Percentiles rank a stretch among this genome's conserved stretches.
These are phyloP conservation scores for Fremontodendron californicum DNA, from an alignment of 345 rosid genomes.

Conservation along the genomic window DNA sequence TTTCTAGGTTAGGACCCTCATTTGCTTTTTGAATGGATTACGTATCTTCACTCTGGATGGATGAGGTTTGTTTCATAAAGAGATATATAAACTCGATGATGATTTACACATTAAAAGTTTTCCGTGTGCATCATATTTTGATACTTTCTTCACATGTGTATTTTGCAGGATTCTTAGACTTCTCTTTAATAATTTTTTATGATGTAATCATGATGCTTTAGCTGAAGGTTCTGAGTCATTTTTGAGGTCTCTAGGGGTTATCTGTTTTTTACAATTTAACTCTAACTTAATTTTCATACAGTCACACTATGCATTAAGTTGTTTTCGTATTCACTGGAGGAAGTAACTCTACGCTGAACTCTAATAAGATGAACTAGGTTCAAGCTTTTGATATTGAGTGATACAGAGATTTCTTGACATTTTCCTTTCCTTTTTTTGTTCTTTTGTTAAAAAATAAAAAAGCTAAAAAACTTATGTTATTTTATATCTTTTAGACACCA, in stretches of 20 bases:
- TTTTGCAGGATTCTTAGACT: background rate
- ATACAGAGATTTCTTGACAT: background rate
- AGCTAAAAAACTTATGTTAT: background rate
- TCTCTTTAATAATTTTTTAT: background rate
- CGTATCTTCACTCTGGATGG: background rate
- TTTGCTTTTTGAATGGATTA: background rate
- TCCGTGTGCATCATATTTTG: background rate
- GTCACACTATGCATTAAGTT: background rate
- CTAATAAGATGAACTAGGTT: background rate
- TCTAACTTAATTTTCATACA: background rate
- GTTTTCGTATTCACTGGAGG: background rate
- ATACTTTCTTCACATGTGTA: background rate
- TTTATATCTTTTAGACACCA: background rate
- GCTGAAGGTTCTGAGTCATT: background rate
- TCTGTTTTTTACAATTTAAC: background rate
- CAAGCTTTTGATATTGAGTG: background rate
- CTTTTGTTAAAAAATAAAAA: background rate
- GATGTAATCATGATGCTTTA: background rate
- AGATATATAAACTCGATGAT: background rate
- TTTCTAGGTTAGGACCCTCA: background rate
- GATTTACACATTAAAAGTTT: background rate
- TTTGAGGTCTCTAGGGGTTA: background rate
- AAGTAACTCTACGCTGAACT: background rate
- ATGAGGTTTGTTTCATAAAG: background rate
- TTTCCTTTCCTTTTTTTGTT: background rate